A percentile compares a stretch with the other conserved stretches of the same genome.
Conservation (phyloP, 1,284 basidiomycete species). For the Apiotrichum montevideense region DNA sequence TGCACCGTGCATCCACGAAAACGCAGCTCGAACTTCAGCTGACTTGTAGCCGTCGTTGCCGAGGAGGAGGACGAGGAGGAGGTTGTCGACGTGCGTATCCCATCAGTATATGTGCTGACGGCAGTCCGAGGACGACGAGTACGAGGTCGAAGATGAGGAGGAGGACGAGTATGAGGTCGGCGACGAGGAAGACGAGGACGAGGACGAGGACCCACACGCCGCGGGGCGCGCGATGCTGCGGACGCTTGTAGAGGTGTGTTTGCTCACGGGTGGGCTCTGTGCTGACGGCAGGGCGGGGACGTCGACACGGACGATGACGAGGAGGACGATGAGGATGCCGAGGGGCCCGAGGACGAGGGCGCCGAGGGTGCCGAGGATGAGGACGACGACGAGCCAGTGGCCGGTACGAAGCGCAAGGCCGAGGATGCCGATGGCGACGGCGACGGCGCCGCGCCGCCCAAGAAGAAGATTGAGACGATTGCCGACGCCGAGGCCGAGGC, state of each 20-base stretch:
- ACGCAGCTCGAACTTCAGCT: too few relatives aligned
- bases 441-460: slow-evolving; percentile 3
- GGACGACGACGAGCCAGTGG: slow-evolving; percentile 1
- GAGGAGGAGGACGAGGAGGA: slow-evolving; percentile 2
- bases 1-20: too few relatives aligned
- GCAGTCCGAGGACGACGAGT: slow-evolving; percentile 10
- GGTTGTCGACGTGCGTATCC: not conserved
- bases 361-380: slow-evolving; percentile 2
- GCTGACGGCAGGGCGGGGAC: slow-evolving; percentile 4
- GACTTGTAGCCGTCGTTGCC: not conserved
- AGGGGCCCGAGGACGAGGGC: not conserved
- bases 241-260: slow-evolving; percentile 15
- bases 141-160: slow-evolving; percentile 18
- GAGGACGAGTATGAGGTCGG: slow-evolving; percentile 10
- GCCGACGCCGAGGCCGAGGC: slow-evolving; percentile 5
- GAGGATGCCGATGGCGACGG: slow-evolving; percentile 3
- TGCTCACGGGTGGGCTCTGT: not conserved
- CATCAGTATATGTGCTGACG: too few relatives aligned
- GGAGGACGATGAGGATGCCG: slow-evolving; percentile 17
- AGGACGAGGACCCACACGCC: slow-evolving; percentile 17
- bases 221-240: slow-evolving; percentile 15
- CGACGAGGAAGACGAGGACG: slow-evolving; percentile 11
- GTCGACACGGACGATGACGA: slow-evolving; percentile 7
- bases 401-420: slow-evolving; percentile 19
- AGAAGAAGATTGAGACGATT: slow-evolving; percentile 2